Evolutionary conservation across 768 basidiomycete species (phyloP).

Genomic region (Boletus reticuloceps): DNA sequence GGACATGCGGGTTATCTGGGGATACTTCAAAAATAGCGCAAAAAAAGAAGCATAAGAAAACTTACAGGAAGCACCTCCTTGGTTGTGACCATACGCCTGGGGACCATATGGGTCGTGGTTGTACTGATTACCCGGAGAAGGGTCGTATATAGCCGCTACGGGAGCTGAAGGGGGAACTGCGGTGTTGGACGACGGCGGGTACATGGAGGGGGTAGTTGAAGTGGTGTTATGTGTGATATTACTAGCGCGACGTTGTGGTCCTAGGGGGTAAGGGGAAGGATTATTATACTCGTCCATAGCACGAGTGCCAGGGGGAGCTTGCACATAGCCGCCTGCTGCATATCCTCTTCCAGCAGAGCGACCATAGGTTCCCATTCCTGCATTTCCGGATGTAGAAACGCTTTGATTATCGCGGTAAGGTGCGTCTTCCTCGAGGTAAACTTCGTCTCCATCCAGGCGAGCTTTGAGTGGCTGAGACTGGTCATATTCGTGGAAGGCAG

Average conservation of each 20-base stretch:
- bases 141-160: slow-evolving; percentile 16
- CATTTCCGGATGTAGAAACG: slow-evolving; percentile 20
- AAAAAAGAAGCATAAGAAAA: slow-evolving; percentile 1
- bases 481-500: slow-evolving; percentile 70
- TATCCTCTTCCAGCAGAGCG: slow-evolving; percentile 34
- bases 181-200: slow-evolving; percentile 31
- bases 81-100: slow-evolving; percentile 50
- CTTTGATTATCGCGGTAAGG: slow-evolving; percentile 33
- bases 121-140: slow-evolving; percentile 19
- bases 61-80: slow-evolving; percentile 56
- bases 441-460: slow-evolving; percentile 53
- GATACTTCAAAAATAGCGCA: neutral
- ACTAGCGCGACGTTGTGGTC: slow-evolving; percentile 40
- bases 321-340: slow-evolving; percentile 60
- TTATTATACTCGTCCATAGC: slow-evolving; percentile 77
- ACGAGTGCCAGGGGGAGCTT: slow-evolving; percentile 59
- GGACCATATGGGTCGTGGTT: slow-evolving; percentile 28
- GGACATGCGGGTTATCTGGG: slow-evolving; percentile 53
- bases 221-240: slow-evolving; percentile 40
- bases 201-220: slow-evolving; percentile 37
- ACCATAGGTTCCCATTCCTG: slow-evolving; percentile 29
- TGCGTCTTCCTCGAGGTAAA: slow-evolving; percentile 51
- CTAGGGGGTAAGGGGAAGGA: slow-evolving; percentile 44
- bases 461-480: slow-evolving; percentile 60
- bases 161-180: slow-evolving; percentile 14